Conservation (phyloP, 164 flowering plant genomes). For the Annona squamosa region DNA sequence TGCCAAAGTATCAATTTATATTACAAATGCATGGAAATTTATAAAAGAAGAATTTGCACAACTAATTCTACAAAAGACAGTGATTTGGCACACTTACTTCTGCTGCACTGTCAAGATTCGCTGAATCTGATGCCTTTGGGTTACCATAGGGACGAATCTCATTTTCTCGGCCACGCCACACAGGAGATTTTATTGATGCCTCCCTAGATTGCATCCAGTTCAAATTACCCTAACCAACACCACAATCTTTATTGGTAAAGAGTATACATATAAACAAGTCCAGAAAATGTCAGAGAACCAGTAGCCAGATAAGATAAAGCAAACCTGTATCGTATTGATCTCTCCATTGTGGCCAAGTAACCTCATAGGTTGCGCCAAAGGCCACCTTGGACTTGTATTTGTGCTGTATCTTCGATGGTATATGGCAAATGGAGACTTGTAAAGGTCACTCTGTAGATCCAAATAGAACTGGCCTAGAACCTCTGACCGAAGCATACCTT, state of each 20-base stretch:
- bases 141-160: constrained; percentile 95
- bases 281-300: not conserved
- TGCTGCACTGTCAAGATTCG: constrained; percentile 95
- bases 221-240: constrained; percentile 73
- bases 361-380: constrained; percentile 99
- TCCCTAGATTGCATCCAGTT: constrained; percentile 99
- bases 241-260: not conserved
- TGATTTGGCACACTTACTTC: constrained; percentile 46
- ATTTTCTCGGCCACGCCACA: constrained; percentile 97
- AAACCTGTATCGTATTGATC: constrained; percentile 95
- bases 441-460: constrained; percentile 84
- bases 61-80: not conserved
- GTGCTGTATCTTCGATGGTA: constrained; percentile 97
- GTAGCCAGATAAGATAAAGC: constrained; percentile 3
- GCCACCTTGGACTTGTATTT: constrained; percentile 99
- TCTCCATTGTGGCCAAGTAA: constrained; percentile 99
- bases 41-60: not conserved
- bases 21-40: not conserved
- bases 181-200: constrained; percentile 74
- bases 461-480: constrained; percentile 79
- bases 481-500: constrained; percentile 99
- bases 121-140: constrained; percentile 94
- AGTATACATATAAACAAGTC: not conserved
- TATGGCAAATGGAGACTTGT: constrained; percentile 83
- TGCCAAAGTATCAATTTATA: not conserved